Evolutionary conservation across 2,329 filamentous ascomycete species (phyloP), one percentile per base, ranked within the genome.

Genomic region (Teratosphaeria destructans): DNA sequence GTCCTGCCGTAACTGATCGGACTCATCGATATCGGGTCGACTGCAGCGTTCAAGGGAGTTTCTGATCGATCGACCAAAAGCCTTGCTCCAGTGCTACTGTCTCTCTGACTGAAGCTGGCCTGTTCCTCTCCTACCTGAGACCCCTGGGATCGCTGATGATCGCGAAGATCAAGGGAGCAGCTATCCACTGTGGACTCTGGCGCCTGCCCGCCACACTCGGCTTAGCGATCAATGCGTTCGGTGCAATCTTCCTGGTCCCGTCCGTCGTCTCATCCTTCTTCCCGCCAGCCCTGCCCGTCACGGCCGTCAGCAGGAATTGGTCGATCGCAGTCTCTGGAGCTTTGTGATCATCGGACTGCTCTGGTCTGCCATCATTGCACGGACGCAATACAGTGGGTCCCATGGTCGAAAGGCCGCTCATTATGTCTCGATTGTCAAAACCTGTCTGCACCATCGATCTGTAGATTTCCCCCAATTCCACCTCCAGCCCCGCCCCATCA

Each of bases 41-140:
- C 74, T 2, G 74, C 76, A 6, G 81, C 79, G 4, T 81, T 82
- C 68, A 79, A 82, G 58, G 54, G 19, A n/a, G 58, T 57, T 3
- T 6, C 26, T 10, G 4, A 2, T n/a, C 14, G 5, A 8, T 4
- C 16, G 14, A 8, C 19, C 4, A 5, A 3, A 10, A 32, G n/a
- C 32, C 10, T 12, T 5, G 5, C 4, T 55, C 16, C 43, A 58
- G 58, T 65, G 79, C 77, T 59, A 76, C 82, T 62, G 75, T 79
- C n/a, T 81, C 79, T 1, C 73, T 83, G 12, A 77, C 77, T 29
- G 74, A 81, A 56, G 77, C 75, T 37, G 77, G 78, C 1, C 74
- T 82, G 16, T 77, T 82, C 55, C 75, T 76, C 23, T 80, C 78
- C 19, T 83, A 83, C 65, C 75, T 82, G 57, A 72, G 82, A 14